Conservation (phyloP, 257 asterid genomes). For the Solanum dulcamara region DNA sequence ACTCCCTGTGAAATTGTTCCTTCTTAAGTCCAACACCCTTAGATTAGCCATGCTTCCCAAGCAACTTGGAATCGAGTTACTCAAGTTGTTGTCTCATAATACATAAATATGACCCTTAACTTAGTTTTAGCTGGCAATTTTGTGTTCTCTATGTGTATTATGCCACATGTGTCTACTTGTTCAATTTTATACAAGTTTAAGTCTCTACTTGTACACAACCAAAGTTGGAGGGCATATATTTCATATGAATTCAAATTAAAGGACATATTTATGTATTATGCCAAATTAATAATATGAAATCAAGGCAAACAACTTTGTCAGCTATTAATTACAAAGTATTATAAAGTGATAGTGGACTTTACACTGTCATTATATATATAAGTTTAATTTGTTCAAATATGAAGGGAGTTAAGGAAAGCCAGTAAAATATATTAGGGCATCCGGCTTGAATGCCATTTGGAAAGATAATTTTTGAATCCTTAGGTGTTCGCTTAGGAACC, state of each 20-base stretch:
- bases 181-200: too few species aligned
- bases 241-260: too few species aligned
- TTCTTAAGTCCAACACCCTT: not conserved
- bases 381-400: not conserved
- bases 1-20: not conserved
- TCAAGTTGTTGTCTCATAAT: not conserved
- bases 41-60: not conserved
- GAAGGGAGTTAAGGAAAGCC: not conserved
- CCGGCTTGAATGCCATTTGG: not conserved
- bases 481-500: not conserved
- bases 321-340: too few species aligned
- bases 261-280: too few species aligned
- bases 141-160: too few species aligned
- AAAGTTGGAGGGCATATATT: too few species aligned
- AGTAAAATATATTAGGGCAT: not conserved
- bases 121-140: too few species aligned
- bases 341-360: not conserved
- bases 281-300: not conserved
- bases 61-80: not conserved
- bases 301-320: not conserved
- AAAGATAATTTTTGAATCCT: not conserved
- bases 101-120: too few species aligned
- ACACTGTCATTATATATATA: not conserved
- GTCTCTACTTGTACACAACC: too few species aligned
- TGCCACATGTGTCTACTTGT: too few species aligned